Conservation (phyloP, 495 filamentous ascomycete species). For the Neurospora tetraspora region DNA sequence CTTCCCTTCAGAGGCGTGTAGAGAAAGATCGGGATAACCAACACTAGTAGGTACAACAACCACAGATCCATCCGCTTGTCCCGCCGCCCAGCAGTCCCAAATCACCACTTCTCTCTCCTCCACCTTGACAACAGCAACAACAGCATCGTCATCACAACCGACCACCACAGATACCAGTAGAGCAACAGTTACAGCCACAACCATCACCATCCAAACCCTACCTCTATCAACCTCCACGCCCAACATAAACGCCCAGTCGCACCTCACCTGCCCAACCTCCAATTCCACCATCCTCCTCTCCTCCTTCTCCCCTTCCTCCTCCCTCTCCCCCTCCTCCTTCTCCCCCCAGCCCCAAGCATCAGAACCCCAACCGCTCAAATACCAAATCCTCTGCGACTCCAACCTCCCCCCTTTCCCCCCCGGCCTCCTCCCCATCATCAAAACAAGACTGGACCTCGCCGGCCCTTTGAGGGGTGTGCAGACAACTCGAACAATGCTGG, state of each 20-base stretch:
- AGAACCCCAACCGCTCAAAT: too few relatives aligned
- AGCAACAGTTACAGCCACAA: too few relatives aligned
- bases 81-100: not conserved
- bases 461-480: not conserved
- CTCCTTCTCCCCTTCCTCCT: too few relatives aligned
- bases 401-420: not conserved
- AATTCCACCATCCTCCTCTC: not conserved
- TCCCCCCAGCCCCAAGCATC: too few relatives aligned
- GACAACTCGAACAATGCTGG: not conserved
- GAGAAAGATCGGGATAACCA: too few relatives aligned
- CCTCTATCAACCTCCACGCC: too few relatives aligned
- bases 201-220: too few relatives aligned
- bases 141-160: not conserved
- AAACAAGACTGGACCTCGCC: not conserved
- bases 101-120: not conserved
- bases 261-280: not conserved
- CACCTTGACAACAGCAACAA: not conserved
- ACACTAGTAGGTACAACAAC: too few relatives aligned
- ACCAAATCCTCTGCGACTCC: not conserved
- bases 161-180: too few relatives aligned
- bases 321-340: too few relatives aligned
- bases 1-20: too few relatives aligned
- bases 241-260: not conserved
- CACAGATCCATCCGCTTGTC: too few relatives aligned
- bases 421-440: not conserved